These are phyloP conservation scores for Nicotiana paniculata DNA, from an alignment of 257 asterid species.

Conservation along the genomic window DNA sequence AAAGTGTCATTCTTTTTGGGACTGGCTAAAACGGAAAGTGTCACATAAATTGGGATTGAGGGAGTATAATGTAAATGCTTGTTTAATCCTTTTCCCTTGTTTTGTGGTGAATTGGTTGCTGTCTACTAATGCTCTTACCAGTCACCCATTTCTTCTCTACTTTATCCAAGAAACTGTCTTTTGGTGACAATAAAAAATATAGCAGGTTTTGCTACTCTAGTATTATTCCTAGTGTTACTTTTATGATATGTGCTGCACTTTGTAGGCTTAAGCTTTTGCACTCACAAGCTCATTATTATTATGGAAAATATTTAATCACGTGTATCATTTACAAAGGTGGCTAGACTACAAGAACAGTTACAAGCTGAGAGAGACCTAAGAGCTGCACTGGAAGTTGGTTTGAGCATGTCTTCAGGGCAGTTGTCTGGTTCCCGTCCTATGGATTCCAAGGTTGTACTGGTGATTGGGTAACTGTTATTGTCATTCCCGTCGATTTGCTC, in stretches of 20 bases:
- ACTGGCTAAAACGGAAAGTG: too few relatives aligned
- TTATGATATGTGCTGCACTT: not conserved
- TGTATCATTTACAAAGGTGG: constrained; percentile 38
- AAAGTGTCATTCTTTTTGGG: too few relatives aligned
- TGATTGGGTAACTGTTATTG: not conserved
- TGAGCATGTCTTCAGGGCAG: constrained; percentile 94
- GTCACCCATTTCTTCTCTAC: not conserved
- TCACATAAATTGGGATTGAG: too few relatives aligned
- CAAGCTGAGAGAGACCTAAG: constrained; percentile 96
- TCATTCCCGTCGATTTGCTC: not conserved
- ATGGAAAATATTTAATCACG: not conserved
- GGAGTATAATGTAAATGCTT: not conserved
- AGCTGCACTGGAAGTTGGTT: constrained; percentile 90
- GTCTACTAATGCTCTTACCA: not conserved
- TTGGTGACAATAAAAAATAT: not conserved
- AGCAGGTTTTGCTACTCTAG: constrained; percentile 3
- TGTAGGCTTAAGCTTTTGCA: not conserved
- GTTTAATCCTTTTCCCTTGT: not conserved
- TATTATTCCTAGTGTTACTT: not conserved
- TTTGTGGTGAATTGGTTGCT: not conserved
- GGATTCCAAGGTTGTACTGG: constrained; percentile 75
- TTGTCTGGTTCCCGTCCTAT: constrained; percentile 69
- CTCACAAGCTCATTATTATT: not conserved
- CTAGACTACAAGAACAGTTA: constrained; percentile 93
- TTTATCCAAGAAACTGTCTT: not conserved